A percentile compares a stretch with the other conserved stretches of the same genome.
Conservation (phyloP, 345 rosid species). For the Brassica cretica region DNA sequence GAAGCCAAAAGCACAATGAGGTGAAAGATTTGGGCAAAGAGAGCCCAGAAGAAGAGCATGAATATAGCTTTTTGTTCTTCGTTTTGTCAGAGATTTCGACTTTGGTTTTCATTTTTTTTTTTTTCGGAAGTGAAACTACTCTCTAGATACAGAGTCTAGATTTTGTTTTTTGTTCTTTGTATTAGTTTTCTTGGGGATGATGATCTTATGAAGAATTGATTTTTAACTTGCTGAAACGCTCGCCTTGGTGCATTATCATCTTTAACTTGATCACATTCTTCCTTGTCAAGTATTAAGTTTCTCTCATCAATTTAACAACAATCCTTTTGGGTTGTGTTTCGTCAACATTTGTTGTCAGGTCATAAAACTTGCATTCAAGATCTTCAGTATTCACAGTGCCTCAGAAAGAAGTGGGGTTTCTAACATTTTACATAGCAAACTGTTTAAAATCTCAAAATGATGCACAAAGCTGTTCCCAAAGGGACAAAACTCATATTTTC, state of each 20-base stretch:
- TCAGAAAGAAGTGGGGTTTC: background rate
- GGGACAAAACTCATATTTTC: background rate
- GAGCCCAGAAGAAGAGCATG: slow-evolving; percentile 25
- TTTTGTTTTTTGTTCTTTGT: slow-evolving; percentile 7
- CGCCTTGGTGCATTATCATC: background rate
- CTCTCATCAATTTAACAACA: too few species aligned
- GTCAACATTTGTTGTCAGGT: background rate
- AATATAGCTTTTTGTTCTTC: slow-evolving; percentile 39
- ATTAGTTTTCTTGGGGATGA: slow-evolving; percentile 17
- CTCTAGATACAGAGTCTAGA: slow-evolving; percentile 40
- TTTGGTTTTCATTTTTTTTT: slow-evolving; percentile 15
- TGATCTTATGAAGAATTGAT: slow-evolving; percentile 25
- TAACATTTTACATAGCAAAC: background rate
- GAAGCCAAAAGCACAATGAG: slow-evolving; percentile 67
- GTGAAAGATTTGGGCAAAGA: background rate
- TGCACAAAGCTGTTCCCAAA: background rate
- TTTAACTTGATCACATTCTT: background rate
- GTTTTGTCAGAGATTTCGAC: slow-evolving; percentile 27
- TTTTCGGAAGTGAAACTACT: slow-evolving; percentile 38
- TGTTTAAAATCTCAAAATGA: background rate
- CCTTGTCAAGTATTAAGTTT: too few species aligned
- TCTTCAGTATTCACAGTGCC: background rate
- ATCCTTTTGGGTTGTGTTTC: background rate
- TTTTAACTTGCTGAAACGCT: slow-evolving; percentile 29
- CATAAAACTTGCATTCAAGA: background rate